Base-by-base conservation (phyloP, 257 asterid species). In the Handroanthus guayacan region DNA sequence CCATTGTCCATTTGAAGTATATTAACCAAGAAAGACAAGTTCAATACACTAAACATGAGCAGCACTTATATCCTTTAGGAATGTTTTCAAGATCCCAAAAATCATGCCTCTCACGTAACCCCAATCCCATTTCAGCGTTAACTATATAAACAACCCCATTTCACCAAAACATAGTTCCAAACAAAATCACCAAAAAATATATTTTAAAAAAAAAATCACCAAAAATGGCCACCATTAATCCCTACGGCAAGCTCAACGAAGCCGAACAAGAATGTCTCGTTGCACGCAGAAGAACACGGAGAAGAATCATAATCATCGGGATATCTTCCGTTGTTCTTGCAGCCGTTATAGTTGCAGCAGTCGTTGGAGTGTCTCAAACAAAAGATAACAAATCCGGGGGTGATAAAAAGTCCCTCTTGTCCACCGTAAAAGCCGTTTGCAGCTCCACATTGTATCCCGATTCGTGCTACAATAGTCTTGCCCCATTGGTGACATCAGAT, bases 391-490 rank as follows among this genome's bases (percentile, higher is more conserved):
- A 68, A 4, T 74, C 66, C 17, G 12, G 62, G 20, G 45, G 55
- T 60, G 43, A 37, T 12, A 36, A 4, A 37, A 2, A 55, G 5
- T 36, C 62, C 5, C 20, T 70, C 12, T 67, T 70, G 14, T 69
- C 84, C 18, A 17, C 86, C 4, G 48, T 85, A 56, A 85, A 78
- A 51, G 77, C 88, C 10, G 25, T 72, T 9, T 87, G 92, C 57
- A 74, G 79, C 52, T 47, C 38, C 6, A 85, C 88, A 1, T 58
- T 80, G 62, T 82, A 85, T 31, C 92, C 87, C 0, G 86, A 83
- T 16, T 75, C 90, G 2, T 83, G 92, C 60, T 82, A 77, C 80
- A 64, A 7, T 50, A 85, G 83, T 61, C 78, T 87, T 6, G 75
- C 76, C 5, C 86, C 86, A 6, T 48, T 81, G 57, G 74, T 72